phyloP scores from a whole-genome alignment of 306 rosid genomes.

The Alnus rubra region DNA sequence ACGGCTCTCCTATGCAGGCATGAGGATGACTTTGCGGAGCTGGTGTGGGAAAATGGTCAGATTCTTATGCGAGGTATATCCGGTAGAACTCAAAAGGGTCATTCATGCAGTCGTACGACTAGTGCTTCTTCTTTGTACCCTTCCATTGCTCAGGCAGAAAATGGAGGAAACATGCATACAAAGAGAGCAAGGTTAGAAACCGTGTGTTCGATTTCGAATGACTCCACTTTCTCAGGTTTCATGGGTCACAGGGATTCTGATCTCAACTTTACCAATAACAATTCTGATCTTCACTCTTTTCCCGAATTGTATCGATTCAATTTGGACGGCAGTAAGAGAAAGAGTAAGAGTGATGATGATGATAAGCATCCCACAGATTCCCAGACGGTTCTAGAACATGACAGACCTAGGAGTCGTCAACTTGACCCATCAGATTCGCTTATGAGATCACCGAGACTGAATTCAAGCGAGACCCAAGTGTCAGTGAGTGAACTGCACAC shows the following conservation, averaged over 20 bases:
- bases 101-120: not conserved
- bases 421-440: conserved; percentile 15
- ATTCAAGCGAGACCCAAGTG: conserved; percentile 12
- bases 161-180: conserved; percentile 5
- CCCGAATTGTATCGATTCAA: conserved; percentile 6
- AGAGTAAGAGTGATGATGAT: not conserved
- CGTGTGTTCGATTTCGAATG: conserved; percentile 10
- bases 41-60: conserved; percentile 43
- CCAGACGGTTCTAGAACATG: not conserved
- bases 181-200: conserved; percentile 30
- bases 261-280: conserved; percentile 6
- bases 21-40: conserved; percentile 36
- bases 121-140: conserved; percentile 16
- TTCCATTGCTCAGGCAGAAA: conserved; percentile 7
- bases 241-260: conserved; percentile 12
- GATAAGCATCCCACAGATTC: not conserved
- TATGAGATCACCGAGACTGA: conserved; percentile 17
- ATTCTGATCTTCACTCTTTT: not conserved
- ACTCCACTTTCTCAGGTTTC: not conserved
- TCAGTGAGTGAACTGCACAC: not conserved
- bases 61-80: conserved; percentile 30
- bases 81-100: conserved; percentile 8
- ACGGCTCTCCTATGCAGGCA: conserved; percentile 30
- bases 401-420: not conserved
- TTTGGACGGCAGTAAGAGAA: conserved; percentile 12